These are phyloP conservation scores for Fusarium sp. DNA, from an alignment of 2,329 filamentous ascomycete genomes.

Conservation along the genomic window DNA sequence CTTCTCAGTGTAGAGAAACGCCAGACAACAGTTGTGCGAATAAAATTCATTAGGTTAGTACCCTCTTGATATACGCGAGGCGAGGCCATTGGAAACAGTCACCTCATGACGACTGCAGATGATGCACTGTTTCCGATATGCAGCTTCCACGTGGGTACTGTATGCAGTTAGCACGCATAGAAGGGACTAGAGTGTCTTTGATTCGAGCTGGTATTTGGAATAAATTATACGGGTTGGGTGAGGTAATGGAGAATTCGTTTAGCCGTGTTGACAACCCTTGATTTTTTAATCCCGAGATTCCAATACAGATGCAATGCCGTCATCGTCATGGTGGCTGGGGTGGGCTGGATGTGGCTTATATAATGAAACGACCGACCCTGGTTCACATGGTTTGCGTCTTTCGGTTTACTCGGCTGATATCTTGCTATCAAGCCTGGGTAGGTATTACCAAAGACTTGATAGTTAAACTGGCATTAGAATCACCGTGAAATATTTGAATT, in stretches of 20 bases:
- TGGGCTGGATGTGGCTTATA: background rate
- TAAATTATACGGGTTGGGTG: background rate
- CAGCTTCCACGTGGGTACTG: slow-evolving; percentile 8
- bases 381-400: background rate
- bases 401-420: background rate
- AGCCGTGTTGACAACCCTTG: background rate
- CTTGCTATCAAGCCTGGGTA: background rate
- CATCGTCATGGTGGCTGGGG: background rate
- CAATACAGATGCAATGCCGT: background rate
- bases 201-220: background rate
- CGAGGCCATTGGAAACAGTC: background rate
- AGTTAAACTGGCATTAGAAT: background rate
- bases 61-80: background rate
- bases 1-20: background rate
- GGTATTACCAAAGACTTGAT: background rate
- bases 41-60: background rate
- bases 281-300: background rate
- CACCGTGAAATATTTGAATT: no score
- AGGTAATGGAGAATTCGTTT: background rate
- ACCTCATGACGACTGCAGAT: slow-evolving; percentile 15
- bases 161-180: slow-evolving; percentile 15
- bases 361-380: background rate
- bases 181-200: background rate
- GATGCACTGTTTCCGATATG: slow-evolving; percentile 9
- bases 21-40: background rate